Evolutionary conservation across 768 basidiomycete genomes (phyloP).

Genomic region (Termitomyces sp.): DNA sequence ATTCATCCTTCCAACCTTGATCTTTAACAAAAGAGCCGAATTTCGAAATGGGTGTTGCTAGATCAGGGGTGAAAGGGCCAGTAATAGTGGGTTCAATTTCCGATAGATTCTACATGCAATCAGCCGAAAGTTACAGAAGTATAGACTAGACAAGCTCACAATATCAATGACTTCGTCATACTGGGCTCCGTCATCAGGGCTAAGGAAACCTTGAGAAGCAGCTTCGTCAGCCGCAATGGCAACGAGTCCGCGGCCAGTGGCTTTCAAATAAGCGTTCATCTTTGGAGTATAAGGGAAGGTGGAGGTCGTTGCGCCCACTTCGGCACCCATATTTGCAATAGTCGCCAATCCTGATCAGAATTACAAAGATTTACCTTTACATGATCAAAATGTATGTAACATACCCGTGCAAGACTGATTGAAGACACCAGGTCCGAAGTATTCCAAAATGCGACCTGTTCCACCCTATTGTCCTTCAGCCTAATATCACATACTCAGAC

Average conservation of each 20-base stretch:
- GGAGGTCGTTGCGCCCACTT: conserved; percentile 99
- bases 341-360: conserved; percentile 72
- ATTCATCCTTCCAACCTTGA: conserved; percentile 91
- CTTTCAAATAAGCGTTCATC: conserved; percentile 88
- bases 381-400: conserved; percentile 4
- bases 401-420: conserved; percentile 90
- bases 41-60: conserved; percentile 89
- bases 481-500: neutral
- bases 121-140: neutral
- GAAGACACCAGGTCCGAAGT: conserved; percentile 90
- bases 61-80: conserved; percentile 96
- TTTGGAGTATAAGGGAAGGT: conserved; percentile 92
- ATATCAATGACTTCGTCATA: conserved; percentile 96
- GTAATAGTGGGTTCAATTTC: conserved; percentile 90
- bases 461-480: conserved; percentile 62
- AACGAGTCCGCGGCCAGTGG: conserved; percentile 85
- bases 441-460: conserved; percentile 93
- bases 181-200: conserved; percentile 82
- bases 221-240: conserved; percentile 86
- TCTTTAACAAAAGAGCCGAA: conserved; percentile 78
- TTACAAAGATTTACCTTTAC: neutral
- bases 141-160: conserved; percentile 41
- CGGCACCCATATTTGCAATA: conserved; percentile 98
- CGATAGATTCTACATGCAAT: conserved; percentile 66
- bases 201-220: conserved; percentile 71